Evolutionary conservation across 2,329 filamentous ascomycete genomes (phyloP), one percentile per base, ranked within the genome.

Genomic region (Trichoderma arundinaceum): DNA sequence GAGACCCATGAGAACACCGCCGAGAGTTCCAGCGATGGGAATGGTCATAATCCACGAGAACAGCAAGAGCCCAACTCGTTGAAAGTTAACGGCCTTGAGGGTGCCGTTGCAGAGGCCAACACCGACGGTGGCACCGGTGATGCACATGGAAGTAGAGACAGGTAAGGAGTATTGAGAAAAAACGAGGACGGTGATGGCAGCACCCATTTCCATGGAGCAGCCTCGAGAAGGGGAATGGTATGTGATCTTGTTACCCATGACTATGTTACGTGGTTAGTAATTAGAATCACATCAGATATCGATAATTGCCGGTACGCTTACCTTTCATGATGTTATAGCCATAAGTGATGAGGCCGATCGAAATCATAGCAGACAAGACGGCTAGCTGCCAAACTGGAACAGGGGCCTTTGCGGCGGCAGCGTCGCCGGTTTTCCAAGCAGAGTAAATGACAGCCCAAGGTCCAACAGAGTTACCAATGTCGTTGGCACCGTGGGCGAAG

Each of bases 321-420:
- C 85, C 87, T 80, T 91, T 92, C 90, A 92, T 92, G 79, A 92
- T 92, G 81, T 92, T 92, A 81, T 92, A 92, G 9, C 90, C 90
- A 72, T 92, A 92, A 13, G 90, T 92, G 73, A 88, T 82, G 65
- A 92, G 82, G 70, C 90, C 90, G 48, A 88, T 68, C 53, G 84
- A 91, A 73, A 92, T 88, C 44, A 82, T 86, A 1, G 81, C 75
- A 32, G 87, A 83, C 12, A 91, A 80, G 17, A 93, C 88, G 58
- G 88, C 91, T 63, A 94, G 84, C 77, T 92, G 90, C 91, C 91
- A 94, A 52, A 90, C 73, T 3, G 89, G 88, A 0, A 94, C 90
- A 0, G 84, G 77, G 3, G 87, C 85, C 78, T 91, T 91, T 69
- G 87, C 77, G 2, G 80, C 80, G 13, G 85, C 81, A 4, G 89